Evolutionary conservation across 768 basidiomycete species (phyloP), one percentile per base, ranked within the genome.

Genomic region (Harrya chromipes): DNA sequence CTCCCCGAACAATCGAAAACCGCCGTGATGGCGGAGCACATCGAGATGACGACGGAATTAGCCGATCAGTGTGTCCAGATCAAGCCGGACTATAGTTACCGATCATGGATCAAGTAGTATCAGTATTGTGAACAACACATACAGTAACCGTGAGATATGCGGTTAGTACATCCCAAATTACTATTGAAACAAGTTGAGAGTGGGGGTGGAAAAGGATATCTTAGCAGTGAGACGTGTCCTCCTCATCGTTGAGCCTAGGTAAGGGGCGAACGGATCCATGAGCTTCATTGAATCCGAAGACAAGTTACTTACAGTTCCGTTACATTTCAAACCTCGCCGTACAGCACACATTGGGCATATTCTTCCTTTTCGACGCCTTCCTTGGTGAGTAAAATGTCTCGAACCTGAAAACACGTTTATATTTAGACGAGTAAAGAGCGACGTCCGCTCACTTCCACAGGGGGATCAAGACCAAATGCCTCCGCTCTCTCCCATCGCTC

Each of bases 401-500:
- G 79, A 50, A 94, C 80, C 92, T 95, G 41, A 24, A 33, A 53
- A 40, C 24, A 36, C 39, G 26, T 40, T 47, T 23, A 42, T 33
- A 21, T 34, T 47, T 24, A 39, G 20, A 16, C 4, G 19, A 26
- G 9, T 4, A n/a, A 16, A 33, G 14, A 20, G 10, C 3, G 16
- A 12, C 10, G 17, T 17, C 23, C 9, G 50, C 80, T 49, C 57
- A 87, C 92, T 75, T 92, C 89, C 14, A 62, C 54, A 4, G 92
- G 93, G 13, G 94, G 94, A 40, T 84, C 75, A 17, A 97, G 71
- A 2, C 91, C 91, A 39, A 94, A 73, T 10, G 77, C 75, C 23
- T 83, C 66, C 0, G 94, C 94, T 42, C 94, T 77, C 61, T 94
- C 81, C 91, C 93, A 97, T 34, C 94, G 76, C 53, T 94, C 83